A percentile compares a stretch with the other conserved stretches of the same genome.
phyloP scores from a whole-genome alignment of 2,329 filamentous ascomycete genomes.

The Cercospora sp. region DNA sequence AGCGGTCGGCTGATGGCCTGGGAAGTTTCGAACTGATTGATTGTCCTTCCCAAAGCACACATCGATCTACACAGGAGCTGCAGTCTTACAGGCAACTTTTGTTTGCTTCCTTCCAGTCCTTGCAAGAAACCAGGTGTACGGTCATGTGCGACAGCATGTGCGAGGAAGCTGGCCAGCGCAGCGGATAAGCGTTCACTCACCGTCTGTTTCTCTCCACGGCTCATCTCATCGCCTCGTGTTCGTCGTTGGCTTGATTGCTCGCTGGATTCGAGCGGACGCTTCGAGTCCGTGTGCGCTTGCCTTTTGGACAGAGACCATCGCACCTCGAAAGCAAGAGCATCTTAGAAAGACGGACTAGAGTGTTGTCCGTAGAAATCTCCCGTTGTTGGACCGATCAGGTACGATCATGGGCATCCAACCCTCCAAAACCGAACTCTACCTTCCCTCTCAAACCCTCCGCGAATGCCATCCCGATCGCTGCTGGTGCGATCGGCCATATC shows the following conservation, averaged over 20 bases:
- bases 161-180: background rate
- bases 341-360: too few species aligned
- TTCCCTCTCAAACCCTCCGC: slow-evolving; percentile 32
- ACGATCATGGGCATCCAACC: slow-evolving; percentile 33
- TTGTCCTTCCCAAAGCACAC: background rate
- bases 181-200: background rate
- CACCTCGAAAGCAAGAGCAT: too few species aligned
- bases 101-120: background rate
- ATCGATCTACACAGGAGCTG: background rate
- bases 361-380: too few species aligned
- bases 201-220: background rate
- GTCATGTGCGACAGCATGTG: background rate
- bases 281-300: background rate
- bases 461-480: slow-evolving; percentile 27
- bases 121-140: background rate
- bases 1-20: background rate
- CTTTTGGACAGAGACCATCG: too few species aligned
- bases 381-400: too few species aligned
- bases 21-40: background rate
- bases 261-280: too few species aligned
- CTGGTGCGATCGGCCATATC: slow-evolving; percentile 27
- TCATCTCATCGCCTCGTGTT: background rate
- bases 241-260: background rate
- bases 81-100: background rate
- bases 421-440: slow-evolving; percentile 30